These are phyloP conservation scores for Tricholoma sp. DNA, from an alignment of 768 basidiomycete species.

Conservation along the genomic window DNA sequence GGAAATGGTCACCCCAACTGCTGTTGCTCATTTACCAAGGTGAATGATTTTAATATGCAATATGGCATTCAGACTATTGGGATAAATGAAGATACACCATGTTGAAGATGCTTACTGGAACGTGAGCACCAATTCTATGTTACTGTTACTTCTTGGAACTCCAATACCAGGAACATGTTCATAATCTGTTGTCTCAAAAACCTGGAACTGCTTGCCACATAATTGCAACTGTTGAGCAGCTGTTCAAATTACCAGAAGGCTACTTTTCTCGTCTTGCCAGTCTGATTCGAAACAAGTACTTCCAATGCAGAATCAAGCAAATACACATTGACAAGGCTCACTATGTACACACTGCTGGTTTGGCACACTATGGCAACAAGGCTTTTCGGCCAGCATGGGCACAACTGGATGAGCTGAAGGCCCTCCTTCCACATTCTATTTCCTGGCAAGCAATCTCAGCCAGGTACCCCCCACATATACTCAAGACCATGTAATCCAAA, in stretches of 20 bases:
- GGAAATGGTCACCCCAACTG: neutral
- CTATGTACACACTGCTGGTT: neutral
- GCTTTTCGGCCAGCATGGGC: conserved; percentile 20
- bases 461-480: conserved; percentile 19
- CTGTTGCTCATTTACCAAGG: neutral
- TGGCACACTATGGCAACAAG: neutral
- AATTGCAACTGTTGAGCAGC: neutral
- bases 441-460: conserved; percentile 14
- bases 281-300: neutral
- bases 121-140: neutral
- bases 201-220: neutral
- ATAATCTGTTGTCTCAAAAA: neutral
- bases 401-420: no score
- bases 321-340: neutral
- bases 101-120: no score
- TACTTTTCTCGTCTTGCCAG: neutral
- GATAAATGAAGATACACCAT: no score
- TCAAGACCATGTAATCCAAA: no score
- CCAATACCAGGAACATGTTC: neutral
- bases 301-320: neutral
- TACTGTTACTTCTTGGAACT: neutral
- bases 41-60: neutral
- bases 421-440: conserved; percentile 6
- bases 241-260: neutral
- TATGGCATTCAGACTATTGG: neutral